Conservation (phyloP, 1,284 basidiomycete species). For the Heliocybe sulcata region DNA sequence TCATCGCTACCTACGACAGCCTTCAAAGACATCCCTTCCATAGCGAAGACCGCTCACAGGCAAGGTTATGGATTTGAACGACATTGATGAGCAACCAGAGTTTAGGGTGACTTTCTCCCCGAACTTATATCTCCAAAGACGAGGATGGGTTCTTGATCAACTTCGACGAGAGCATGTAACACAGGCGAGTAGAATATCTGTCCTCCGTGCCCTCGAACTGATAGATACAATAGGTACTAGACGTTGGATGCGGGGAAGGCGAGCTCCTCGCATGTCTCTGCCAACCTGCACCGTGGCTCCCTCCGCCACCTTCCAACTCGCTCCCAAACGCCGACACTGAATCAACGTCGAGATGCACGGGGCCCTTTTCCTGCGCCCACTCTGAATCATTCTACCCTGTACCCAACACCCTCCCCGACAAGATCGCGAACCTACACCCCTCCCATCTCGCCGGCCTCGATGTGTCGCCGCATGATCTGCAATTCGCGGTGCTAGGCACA, state of each 20-base stretch:
- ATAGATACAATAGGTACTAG: slow-evolving; percentile 47
- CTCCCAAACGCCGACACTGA: slow-evolving; percentile 21
- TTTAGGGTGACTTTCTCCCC: neutral
- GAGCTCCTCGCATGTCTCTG: slow-evolving; percentile 61
- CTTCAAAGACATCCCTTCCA: too few relatives aligned
- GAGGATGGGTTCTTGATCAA: neutral
- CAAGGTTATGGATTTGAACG: neutral
- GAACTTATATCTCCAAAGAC: neutral
- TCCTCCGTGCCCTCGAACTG: neutral
- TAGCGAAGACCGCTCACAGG: too few relatives aligned
- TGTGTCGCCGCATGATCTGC: slow-evolving; percentile 42
- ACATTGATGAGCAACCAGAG: neutral
- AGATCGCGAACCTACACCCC: slow-evolving; percentile 54
- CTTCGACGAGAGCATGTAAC: neutral
- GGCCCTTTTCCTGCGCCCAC: neutral
- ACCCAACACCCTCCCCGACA: neutral
- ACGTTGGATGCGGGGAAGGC: slow-evolving; percentile 79
- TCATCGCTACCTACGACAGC: too few relatives aligned
- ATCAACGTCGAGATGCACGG: slow-evolving; percentile 4
- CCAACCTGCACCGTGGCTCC: slow-evolving; percentile 65
- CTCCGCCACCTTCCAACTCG: slow-evolving; percentile 17
- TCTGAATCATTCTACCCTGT: neutral
- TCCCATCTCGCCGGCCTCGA: slow-evolving; percentile 63
- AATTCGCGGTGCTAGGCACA: slow-evolving; percentile 40
- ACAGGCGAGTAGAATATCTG: neutral